Conservation (phyloP, 371 early-diverging fungal genomes). For the Fennellomyces sp. region DNA sequence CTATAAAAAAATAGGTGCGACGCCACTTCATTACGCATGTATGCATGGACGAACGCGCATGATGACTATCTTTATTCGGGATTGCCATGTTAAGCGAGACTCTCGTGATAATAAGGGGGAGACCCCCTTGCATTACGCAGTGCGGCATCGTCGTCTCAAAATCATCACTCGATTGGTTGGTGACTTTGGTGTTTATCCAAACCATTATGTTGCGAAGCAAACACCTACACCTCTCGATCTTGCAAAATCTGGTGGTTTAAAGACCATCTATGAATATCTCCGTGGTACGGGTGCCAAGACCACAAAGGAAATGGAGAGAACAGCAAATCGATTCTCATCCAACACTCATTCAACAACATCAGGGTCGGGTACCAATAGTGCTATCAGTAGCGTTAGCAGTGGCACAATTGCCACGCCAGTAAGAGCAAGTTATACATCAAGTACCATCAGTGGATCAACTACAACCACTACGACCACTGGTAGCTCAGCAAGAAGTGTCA, state of each 20-base stretch:
- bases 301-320: slow-evolving; percentile 43
- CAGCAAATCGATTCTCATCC: slow-evolving; percentile 19
- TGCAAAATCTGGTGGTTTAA: slow-evolving; percentile 33
- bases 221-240: slow-evolving; percentile 43
- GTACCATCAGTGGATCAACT: background rate
- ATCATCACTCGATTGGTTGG: slow-evolving; percentile 28
- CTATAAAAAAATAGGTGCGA: slow-evolving; percentile 38
- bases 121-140: slow-evolving; percentile 47
- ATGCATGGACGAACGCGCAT: slow-evolving; percentile 29
- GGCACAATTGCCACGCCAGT: background rate
- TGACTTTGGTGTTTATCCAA: slow-evolving; percentile 37
- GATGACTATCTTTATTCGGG: slow-evolving; percentile 27
- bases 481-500: background rate
- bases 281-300: slow-evolving; percentile 37
- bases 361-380: background rate
- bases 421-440: slow-evolving; percentile 1
- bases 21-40: slow-evolving; percentile 52
- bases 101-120: slow-evolving; percentile 37
- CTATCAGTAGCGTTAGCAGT: background rate
- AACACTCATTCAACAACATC: background rate
- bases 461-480: background rate
- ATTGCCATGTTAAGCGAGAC: slow-evolving; percentile 20
- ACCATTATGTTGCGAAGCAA: slow-evolving; percentile 36
- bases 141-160: slow-evolving; percentile 32
- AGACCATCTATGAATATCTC: slow-evolving; percentile 29